phyloP scores from a whole-genome alignment of 169 alveolate species.

The Plasmodium gaboni region DNA sequence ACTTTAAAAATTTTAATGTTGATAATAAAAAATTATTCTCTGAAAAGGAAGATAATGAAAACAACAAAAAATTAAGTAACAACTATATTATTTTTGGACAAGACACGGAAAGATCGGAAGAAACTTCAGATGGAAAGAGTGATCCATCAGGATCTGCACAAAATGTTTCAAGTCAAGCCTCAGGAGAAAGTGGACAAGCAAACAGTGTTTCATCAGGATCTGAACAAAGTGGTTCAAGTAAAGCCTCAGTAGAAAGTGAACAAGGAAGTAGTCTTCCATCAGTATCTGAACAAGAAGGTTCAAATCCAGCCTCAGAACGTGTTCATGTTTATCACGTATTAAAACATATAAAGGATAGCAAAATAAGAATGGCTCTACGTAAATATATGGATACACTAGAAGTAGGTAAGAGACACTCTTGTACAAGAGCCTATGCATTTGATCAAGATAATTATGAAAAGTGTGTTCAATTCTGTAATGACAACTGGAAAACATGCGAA shows the following conservation, averaged over 20 bases:
- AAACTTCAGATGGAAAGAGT: not conserved
- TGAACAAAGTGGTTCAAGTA: not conserved
- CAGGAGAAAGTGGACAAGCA: not conserved
- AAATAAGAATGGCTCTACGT: not conserved
- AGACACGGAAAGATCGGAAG: not conserved
- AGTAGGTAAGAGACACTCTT: not conserved
- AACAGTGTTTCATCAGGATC: not conserved
- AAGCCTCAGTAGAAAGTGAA: not conserved
- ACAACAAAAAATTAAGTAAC: not conserved
- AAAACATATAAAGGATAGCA: slow-evolving; percentile 1
- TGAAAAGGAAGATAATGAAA: not conserved
- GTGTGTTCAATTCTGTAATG: not conserved
- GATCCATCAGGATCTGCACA: not conserved
- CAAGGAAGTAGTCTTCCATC: not conserved
- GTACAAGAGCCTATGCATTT: not conserved
- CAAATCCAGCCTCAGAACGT: not conserved
- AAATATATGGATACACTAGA: not conserved
- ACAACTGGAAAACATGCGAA: not conserved
- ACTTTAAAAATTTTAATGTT: not conserved
- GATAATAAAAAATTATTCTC: not conserved
- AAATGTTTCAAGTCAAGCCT: not conserved
- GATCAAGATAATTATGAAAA: not conserved
- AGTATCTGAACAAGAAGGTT: not conserved
- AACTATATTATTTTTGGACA: not conserved
- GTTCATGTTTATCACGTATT: slow-evolving; percentile 5